Percentiles rank a stretch among this genome's conserved stretches.
Evolutionary conservation across 768 basidiomycete species (phyloP).

Genomic region (Boletus eberwhitei): DNA sequence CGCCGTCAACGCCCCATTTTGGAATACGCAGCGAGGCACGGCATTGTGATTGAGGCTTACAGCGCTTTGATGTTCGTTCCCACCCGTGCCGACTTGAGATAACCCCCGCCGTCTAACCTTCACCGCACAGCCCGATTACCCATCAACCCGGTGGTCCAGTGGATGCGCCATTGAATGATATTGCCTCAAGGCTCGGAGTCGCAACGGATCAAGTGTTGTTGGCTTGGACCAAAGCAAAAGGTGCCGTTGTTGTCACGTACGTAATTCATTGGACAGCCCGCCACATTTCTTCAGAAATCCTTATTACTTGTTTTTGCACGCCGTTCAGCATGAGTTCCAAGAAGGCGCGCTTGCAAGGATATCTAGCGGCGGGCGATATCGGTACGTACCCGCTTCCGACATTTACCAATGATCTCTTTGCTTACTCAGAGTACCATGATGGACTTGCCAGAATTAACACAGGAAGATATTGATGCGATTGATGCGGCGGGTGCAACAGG

Average conservation of each 20-base stretch:
- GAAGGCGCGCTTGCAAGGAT: constrained; percentile 61
- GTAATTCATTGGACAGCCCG: constrained; percentile 1
- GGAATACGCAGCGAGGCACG: constrained; percentile 52
- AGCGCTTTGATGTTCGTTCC: constrained; percentile 55
- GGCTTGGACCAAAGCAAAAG: constrained; percentile 71
- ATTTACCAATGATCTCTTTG: neutral
- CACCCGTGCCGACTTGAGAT: neutral
- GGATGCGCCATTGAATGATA: constrained; percentile 52
- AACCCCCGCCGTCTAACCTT: neutral
- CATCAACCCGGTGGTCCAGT: constrained; percentile 58
- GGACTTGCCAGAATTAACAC: constrained; percentile 41
- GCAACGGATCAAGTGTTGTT: constrained; percentile 66
- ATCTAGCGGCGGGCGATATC: constrained; percentile 65
- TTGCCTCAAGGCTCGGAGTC: constrained; percentile 48
- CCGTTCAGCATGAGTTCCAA: constrained; percentile 57
- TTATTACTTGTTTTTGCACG: neutral
- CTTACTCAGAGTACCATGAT: neutral
- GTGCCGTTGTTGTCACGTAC: constrained; percentile 62
- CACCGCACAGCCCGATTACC: constrained; percentile 52
- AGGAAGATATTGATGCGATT: constrained; percentile 50
- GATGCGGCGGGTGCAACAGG: constrained; percentile 50
- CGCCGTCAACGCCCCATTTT: constrained; percentile 50
- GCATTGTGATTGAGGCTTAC: constrained; percentile 72
- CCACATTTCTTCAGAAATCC: no score
- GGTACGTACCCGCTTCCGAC: constrained; percentile 27